Base-by-base conservation (phyloP, 768 basidiomycete species). In the Lyophyllum semitale region DNA sequence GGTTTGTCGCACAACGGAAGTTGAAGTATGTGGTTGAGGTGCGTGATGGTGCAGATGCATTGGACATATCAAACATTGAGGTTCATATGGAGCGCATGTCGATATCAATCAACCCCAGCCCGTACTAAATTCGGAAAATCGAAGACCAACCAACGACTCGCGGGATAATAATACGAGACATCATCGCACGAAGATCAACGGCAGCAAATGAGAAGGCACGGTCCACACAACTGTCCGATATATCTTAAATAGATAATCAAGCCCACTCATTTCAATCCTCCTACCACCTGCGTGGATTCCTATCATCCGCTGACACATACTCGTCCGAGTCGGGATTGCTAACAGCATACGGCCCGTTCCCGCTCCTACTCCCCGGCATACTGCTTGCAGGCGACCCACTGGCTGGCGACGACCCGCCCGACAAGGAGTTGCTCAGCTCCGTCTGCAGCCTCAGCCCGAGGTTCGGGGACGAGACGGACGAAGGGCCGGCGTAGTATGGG, bases 401-500 rank as follows among this genome's bases (percentile, higher is more conserved):
- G 4, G 42, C 27, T 1, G 55, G 55, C n/a, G 55, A 56, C 26
- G 55, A 56, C 23, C 43, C 49, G 22, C 42, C 32, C 26, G 55
- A 56, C 38, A 41, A 37, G 15, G 54, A 44, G 6, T 15, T 43
- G 25, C 23, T 30, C 25, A 41, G 2, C 15, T 53, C 44, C 11
- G 51, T 40, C 33, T 63, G 54, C 18, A 59, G 40, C 27, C 57
- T 55, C 12, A 52, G n/a, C 15, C 45, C 59, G 9, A 63, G 43
- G 41, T 63, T 58, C n/a, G 62, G 62, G 12, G 59, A 60, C 8
- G 62, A 63, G 20, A 62, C 29, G 22, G 58, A 59, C 15, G 49
- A 33, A 4, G 44, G 53, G 11, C 53, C 46, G 4, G 57, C 48
- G 23, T 60, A 56, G 22, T 54, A 63, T 1, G 59, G 45, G 12